Base-by-base conservation (phyloP, 805 yeast species). In the Candida easanensis region DNA sequence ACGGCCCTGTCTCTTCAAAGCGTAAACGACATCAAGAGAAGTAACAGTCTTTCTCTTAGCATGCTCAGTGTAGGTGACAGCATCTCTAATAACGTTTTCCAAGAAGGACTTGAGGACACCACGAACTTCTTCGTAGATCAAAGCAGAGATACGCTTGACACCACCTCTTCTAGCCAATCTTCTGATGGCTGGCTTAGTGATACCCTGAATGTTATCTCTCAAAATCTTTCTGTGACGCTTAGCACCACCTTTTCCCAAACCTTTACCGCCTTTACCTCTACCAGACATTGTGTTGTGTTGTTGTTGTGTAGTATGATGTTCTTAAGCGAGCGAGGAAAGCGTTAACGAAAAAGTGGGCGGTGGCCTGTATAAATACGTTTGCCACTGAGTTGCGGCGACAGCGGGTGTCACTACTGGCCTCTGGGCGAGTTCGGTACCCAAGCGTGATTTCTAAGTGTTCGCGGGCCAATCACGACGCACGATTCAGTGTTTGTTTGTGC, bases 111-210 rank as follows among this genome's bases (percentile, higher is more conserved):
- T 90, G 59, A 91, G 79, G 59, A 93, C 97, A 60, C 85, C 90
- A 80, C 99, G 89, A 67, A 93, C 96, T 79, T 91, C 97, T 77
- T 91, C 99, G 80, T 91, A 91, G 71, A 91, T 91, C 69, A 90
- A 79, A 71, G 96, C 98, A 53, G 98, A 91, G 66, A 91, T 91
- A 87, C 99, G 96, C 85, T 91, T 91, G 69, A 91, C 99, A 90
- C 99, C 99, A 79, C 99, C 99, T 88, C 99, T 89, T 84, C 99
- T 91, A 41, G 99, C 99, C 65, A 91, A 85, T 88, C 99, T 91
- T 81, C 99, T 89, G 69, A 91, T 91, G 68, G 99, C 99, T 69
- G 99, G 99, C 83, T 91, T 91, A 53, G 99, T 91, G 70, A 91
- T 91, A 80, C 99, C 99, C 77, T 90, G 97, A 61, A 93, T 91